phyloP scores from a whole-genome alignment of 2,329 filamentous ascomycete species.

The Pseudogymnoascus sp. region DNA sequence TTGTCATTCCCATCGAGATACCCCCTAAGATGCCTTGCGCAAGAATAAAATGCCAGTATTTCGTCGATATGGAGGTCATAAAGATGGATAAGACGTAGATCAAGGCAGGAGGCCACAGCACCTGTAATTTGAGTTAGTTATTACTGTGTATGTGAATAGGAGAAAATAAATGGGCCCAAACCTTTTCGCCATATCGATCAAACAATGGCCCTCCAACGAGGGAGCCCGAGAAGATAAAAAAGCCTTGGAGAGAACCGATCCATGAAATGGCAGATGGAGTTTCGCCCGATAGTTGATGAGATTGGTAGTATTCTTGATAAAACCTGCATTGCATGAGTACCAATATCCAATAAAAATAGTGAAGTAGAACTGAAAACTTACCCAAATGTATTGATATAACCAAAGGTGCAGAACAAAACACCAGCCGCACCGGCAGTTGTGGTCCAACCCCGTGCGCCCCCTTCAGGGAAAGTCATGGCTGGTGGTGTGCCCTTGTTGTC shows the following conservation, averaged over 20 bases:
- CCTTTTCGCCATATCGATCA: slow-evolving; percentile 53
- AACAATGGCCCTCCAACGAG: slow-evolving; percentile 51
- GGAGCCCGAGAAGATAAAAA: slow-evolving; percentile 42
- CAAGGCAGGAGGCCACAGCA: slow-evolving; percentile 43
- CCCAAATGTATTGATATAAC: slow-evolving; percentile 42
- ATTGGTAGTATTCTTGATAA: slow-evolving; percentile 51
- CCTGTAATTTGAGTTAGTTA: slow-evolving; percentile 27
- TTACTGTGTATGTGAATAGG: too few species aligned
- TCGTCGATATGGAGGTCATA: slow-evolving; percentile 50
- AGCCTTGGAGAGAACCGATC: slow-evolving; percentile 50
- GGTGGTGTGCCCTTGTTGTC: neutral
- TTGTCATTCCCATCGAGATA: slow-evolving; percentile 38
- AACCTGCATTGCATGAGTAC: slow-evolving; percentile 30
- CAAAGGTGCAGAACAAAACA: slow-evolving; percentile 39
- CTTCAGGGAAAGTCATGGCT: slow-evolving; percentile 43
- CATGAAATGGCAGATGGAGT: slow-evolving; percentile 47
- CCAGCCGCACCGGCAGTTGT: slow-evolving; percentile 37
- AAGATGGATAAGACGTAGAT: slow-evolving; percentile 54
- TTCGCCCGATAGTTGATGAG: slow-evolving; percentile 37
- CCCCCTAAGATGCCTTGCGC: slow-evolving; percentile 39
- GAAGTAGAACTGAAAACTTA: slow-evolving; percentile 7
- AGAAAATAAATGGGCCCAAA: slow-evolving; percentile 6
- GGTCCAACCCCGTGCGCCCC: slow-evolving; percentile 48
- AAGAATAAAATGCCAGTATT: slow-evolving; percentile 47
- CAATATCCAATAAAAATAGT: neutral